A percentile compares a stretch with the other conserved stretches of the same genome.
These are phyloP conservation scores for Penicillium sp. DNA, from an alignment of 2,329 filamentous ascomycete genomes.

Conservation along the genomic window DNA sequence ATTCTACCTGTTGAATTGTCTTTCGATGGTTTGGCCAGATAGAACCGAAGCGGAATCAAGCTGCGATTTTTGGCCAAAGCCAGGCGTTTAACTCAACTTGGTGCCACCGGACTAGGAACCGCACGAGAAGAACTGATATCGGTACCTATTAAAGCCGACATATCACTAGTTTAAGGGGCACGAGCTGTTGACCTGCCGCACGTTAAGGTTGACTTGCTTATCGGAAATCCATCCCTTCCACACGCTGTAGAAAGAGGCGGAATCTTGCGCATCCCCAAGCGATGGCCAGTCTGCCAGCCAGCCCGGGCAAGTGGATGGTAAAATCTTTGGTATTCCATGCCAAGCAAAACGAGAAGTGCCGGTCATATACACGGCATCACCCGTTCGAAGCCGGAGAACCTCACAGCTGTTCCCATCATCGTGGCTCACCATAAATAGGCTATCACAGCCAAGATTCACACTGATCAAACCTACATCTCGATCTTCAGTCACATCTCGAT, in stretches of 20 bases:
- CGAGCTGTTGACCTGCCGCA: conserved; percentile 72
- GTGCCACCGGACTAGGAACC: too few species aligned
- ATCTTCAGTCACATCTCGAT: conserved; percentile 87
- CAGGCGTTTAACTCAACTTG: too few species aligned
- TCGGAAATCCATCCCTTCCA: conserved; percentile 85
- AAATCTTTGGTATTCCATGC: conserved; percentile 88
- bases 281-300: conserved; percentile 71
- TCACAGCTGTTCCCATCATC: conserved; percentile 45
- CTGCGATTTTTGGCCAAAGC: too few species aligned
- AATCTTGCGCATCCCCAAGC: conserved; percentile 33
- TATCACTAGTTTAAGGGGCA: too few species aligned
- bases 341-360: conserved; percentile 77
- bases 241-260: conserved; percentile 47
- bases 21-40: too few species aligned
- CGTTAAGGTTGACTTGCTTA: conserved; percentile 88
- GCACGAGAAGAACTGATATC: too few species aligned
- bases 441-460: conserved; percentile 83
- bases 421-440: conserved; percentile 76
- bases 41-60: too few species aligned
- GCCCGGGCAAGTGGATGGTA: conserved; percentile 70
- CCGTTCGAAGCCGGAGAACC: conserved; percentile 64
- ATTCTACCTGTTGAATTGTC: too few species aligned
- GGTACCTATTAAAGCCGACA: too few species aligned
- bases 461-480: conserved; percentile 73
- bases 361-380: conserved; percentile 88